A percentile compares a stretch with the other conserved stretches of the same genome.
phyloP scores from a whole-genome alignment of 2,329 filamentous ascomycete genomes.

The Exophiala mesophila region DNA sequence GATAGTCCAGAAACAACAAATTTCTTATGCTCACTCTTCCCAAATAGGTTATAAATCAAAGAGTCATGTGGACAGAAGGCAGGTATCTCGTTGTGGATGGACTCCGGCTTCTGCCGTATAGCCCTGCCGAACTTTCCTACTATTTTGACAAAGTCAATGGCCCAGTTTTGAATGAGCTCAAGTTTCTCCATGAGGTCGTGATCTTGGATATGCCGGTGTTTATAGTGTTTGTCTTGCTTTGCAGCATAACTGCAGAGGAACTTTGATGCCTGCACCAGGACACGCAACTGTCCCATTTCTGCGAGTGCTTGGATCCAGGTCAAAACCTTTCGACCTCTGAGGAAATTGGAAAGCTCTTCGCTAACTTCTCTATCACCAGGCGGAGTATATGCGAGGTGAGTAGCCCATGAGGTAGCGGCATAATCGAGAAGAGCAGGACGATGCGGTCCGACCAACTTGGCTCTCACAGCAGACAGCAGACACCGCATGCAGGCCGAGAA shows the following conservation, averaged over 20 bases:
- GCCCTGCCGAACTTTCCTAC: constrained; percentile 34
- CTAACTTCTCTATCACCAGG: constrained; percentile 4
- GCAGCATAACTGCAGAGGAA: constrained; percentile 21
- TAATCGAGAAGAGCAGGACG: constrained; percentile 12
- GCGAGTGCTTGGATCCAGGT: constrained; percentile 34
- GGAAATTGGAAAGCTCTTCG: constrained; percentile 11
- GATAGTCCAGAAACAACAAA: constrained; percentile 8
- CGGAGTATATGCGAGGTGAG: constrained; percentile 13
- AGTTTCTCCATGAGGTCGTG: constrained; percentile 19
- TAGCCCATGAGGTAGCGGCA: constrained; percentile 19
- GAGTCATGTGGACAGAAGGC: constrained; percentile 38
- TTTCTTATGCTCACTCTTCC: constrained; percentile 1
- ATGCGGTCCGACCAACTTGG: neutral
- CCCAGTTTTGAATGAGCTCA: constrained; percentile 32
- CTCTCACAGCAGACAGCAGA: constrained; percentile 6
- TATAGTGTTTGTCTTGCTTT: constrained; percentile 17
- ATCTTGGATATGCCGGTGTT: constrained; percentile 9
- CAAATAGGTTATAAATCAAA: constrained; percentile 33
- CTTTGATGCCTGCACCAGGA: constrained; percentile 29
- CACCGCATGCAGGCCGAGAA: no score
- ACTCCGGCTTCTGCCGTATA: constrained; percentile 28
- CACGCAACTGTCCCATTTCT: constrained; percentile 22
- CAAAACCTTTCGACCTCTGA: constrained; percentile 25
- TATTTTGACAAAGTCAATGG: constrained; percentile 34
- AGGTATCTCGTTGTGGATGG: constrained; percentile 37